These are phyloP conservation scores for Phytophthora agathidicida DNA, from an alignment of 352 stramenopile genomes.

Conservation along the genomic window DNA sequence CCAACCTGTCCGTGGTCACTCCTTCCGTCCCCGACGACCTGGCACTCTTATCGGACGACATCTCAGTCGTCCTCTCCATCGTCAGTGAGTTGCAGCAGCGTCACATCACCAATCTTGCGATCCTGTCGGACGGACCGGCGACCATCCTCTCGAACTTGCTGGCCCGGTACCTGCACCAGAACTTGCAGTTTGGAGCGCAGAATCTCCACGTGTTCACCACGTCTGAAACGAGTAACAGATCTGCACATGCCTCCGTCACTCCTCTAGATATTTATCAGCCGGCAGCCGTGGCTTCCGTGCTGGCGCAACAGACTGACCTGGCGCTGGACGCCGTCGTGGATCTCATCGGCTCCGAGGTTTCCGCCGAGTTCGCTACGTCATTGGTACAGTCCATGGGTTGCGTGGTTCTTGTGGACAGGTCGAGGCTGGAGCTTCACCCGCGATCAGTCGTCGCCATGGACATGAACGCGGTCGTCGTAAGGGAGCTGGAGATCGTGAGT, in stretches of 20 bases:
- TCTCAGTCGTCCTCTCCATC: constrained; percentile 45
- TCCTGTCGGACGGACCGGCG: constrained; percentile 24
- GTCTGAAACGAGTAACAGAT: constrained; percentile 7
- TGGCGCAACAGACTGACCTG: constrained; percentile 32
- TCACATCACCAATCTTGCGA: constrained; percentile 31
- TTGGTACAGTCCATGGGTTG: constrained; percentile 56
- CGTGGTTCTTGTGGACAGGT: constrained; percentile 45
- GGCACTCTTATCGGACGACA: constrained; percentile 47
- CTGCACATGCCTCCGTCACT: constrained; percentile 34
- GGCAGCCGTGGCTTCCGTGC: constrained; percentile 18
- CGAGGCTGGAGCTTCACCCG: constrained; percentile 36
- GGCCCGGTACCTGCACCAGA: constrained; percentile 34
- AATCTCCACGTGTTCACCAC: constrained; percentile 43
- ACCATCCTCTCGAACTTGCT: constrained; percentile 41
- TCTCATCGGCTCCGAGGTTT: constrained; percentile 51
- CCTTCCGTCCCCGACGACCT: constrained; percentile 43
- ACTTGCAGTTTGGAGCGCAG: constrained; percentile 14
- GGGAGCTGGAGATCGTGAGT: constrained; percentile 55
- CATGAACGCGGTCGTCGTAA: constrained; percentile 77
- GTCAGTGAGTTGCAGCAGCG: constrained; percentile 31
- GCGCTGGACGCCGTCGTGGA: constrained; percentile 57
- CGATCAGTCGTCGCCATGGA: constrained; percentile 48
- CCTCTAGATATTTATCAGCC: constrained; percentile 43
- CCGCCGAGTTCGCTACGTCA: constrained; percentile 45
- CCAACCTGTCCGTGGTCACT: constrained; percentile 40